phyloP scores from a whole-genome alignment of 129 eudicot species.

The Escallonia rubra region DNA sequence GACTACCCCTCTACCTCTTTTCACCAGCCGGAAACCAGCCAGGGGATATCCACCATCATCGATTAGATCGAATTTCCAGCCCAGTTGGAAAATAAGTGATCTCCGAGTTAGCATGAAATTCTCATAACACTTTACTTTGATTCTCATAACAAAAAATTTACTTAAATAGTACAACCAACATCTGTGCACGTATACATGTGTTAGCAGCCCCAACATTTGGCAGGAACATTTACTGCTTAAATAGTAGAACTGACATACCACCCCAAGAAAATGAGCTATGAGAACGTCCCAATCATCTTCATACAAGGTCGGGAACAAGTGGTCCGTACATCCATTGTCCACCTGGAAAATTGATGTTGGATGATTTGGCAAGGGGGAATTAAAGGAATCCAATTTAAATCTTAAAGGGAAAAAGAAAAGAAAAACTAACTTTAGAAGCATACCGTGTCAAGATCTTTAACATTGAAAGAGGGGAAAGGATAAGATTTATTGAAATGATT shows the following conservation, averaged over 20 bases:
- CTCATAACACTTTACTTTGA: too few species aligned
- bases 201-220: conserved; percentile 3
- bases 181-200: neutral
- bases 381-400: neutral
- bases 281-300: conserved; percentile 93
- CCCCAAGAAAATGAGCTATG: conserved; percentile 97
- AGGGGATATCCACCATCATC: too few species aligned
- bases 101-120: too few species aligned
- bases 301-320: conserved; percentile 70
- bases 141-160: too few species aligned
- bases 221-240: neutral
- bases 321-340: conserved; percentile 78
- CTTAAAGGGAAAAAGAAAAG: conserved; percentile 7
- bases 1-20: too few species aligned
- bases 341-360: conserved; percentile 43
- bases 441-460: conserved; percentile 95
- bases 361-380: neutral
- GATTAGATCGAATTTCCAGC: too few species aligned
- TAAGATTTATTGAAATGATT: conserved; percentile 70
- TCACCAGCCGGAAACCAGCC: too few species aligned
- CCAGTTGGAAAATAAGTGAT: too few species aligned
- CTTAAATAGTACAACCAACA: too few species aligned
- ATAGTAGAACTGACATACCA: conserved; percentile 54
- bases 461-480: conserved; percentile 96
- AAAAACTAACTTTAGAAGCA: conserved; percentile 8